Conservation (phyloP, 2,329 filamentous ascomycete species). For the Monilinia fructigena region DNA sequence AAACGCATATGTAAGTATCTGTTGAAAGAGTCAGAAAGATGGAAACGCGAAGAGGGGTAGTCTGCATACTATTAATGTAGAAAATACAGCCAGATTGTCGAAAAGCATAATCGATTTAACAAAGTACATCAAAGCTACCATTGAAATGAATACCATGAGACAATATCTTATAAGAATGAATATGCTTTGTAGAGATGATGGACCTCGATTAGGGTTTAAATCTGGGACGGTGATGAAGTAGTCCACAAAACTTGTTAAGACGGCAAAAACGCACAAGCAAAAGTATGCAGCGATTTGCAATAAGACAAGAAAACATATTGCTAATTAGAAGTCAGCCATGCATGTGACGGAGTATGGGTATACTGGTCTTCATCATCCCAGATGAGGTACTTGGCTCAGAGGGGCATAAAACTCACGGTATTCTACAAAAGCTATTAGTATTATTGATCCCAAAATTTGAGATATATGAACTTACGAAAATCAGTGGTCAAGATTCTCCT, state of each 20-base stretch:
- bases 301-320: constrained; percentile 34
- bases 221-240: constrained; percentile 22
- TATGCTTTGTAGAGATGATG: constrained; percentile 4
- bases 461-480: constrained; percentile 33
- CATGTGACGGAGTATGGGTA: background rate
- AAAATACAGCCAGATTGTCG: constrained; percentile 34
- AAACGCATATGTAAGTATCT: constrained; percentile 37
- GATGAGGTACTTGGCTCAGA: background rate
- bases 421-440: constrained; percentile 4
- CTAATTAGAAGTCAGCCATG: constrained; percentile 32
- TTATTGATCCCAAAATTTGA: background rate
- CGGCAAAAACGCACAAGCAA: constrained; percentile 25
- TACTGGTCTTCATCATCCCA: background rate
- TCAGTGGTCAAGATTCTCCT: constrained; percentile 32
- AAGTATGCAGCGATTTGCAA: constrained; percentile 33
- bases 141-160: constrained; percentile 11
- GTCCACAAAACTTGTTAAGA: constrained; percentile 25
- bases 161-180: constrained; percentile 14
- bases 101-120: constrained; percentile 31
- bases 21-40: constrained; percentile 20
- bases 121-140: constrained; percentile 17
- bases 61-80: constrained; percentile 34
- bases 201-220: background rate
- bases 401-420: constrained; percentile 14
- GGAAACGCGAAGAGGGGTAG: background rate